These are phyloP conservation scores for Plicaturopsis crispa DNA, from an alignment of 768 basidiomycete species.

Conservation along the genomic window DNA sequence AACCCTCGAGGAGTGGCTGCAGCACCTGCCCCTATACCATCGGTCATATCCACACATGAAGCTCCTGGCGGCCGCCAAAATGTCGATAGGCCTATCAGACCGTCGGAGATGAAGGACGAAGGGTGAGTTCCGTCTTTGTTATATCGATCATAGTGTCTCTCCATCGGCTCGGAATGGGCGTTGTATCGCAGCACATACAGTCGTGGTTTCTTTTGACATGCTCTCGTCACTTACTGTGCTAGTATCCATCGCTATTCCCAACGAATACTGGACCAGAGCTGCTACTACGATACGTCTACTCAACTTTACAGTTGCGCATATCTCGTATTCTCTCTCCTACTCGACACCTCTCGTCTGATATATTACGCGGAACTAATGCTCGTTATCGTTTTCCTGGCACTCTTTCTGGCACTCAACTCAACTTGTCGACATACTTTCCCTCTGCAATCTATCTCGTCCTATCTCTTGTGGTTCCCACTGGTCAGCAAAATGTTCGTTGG, in stretches of 20 bases:
- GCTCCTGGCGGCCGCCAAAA: slow-evolving; percentile 23
- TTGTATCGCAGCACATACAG: slow-evolving; percentile 6
- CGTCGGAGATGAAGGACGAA: slow-evolving; percentile 74
- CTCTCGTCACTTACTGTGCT: slow-evolving; percentile 15
- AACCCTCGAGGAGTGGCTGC: slow-evolving; percentile 14
- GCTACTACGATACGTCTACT: slow-evolving; percentile 1
- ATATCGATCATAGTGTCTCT: slow-evolving; percentile 8
- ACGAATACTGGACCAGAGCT: slow-evolving; percentile 5
- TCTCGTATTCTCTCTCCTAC: slow-evolving; percentile 18
- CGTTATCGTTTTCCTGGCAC: slow-evolving; percentile 29
- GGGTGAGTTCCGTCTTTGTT: slow-evolving; percentile 50
- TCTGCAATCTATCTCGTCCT: slow-evolving; percentile 20
- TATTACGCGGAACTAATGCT: slow-evolving; percentile 22
- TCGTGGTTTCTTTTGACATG: slow-evolving; percentile 1
- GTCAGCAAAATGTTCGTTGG: slow-evolving; percentile 88
- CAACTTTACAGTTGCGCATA: not conserved
- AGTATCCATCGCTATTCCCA: slow-evolving; percentile 15
- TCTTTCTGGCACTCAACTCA: slow-evolving; percentile 13
- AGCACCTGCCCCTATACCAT: slow-evolving; percentile 16
- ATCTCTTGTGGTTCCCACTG: slow-evolving; percentile 18
- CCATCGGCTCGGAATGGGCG: slow-evolving; percentile 8
- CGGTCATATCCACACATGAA: slow-evolving; percentile 28
- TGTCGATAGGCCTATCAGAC: slow-evolving; percentile 48
- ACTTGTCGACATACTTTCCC: slow-evolving; percentile 23
- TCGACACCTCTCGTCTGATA: slow-evolving; percentile 25